These are phyloP conservation scores for Vigna nakashimae DNA, from an alignment of 306 rosid species.

Conservation along the genomic window DNA sequence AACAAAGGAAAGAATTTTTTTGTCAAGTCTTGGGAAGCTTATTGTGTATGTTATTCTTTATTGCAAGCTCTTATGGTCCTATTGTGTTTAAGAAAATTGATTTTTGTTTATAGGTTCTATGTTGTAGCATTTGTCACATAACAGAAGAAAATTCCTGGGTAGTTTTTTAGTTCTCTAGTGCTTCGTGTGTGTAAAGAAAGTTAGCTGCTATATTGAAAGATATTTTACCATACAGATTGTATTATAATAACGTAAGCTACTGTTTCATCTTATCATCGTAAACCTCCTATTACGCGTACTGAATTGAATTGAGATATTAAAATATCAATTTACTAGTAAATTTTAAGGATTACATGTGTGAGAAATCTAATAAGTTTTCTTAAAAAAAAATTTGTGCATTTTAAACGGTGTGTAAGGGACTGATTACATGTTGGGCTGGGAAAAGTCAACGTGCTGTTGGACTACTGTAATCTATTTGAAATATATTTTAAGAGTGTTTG, in stretches of 20 bases:
- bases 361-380: too few relatives aligned
- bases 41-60: conserved; percentile 42
- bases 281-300: background rate
- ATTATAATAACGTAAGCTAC: background rate
- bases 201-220: conserved; percentile 36
- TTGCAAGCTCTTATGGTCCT: conserved; percentile 39
- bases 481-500: too few relatives aligned
- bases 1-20: conserved; percentile 41
- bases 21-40: conserved; percentile 47
- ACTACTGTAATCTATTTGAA: too few relatives aligned
- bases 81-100: conserved; percentile 44
- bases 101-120: conserved; percentile 46
- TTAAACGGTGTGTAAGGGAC: too few relatives aligned
- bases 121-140: conserved; percentile 40
- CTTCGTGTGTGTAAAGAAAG: conserved; percentile 54
- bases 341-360: too few relatives aligned
- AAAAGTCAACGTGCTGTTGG: too few relatives aligned
- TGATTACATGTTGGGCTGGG: too few relatives aligned
- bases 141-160: conserved; percentile 38
- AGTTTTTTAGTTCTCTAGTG: conserved; percentile 20
- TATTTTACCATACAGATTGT: conserved; percentile 32
- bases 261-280: background rate
- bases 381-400: too few relatives aligned
- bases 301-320: background rate
- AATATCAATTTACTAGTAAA: too few relatives aligned